These are phyloP conservation scores for Leishmania braziliensis DNA, from an alignment of 208 protist species.

Conservation along the genomic window DNA sequence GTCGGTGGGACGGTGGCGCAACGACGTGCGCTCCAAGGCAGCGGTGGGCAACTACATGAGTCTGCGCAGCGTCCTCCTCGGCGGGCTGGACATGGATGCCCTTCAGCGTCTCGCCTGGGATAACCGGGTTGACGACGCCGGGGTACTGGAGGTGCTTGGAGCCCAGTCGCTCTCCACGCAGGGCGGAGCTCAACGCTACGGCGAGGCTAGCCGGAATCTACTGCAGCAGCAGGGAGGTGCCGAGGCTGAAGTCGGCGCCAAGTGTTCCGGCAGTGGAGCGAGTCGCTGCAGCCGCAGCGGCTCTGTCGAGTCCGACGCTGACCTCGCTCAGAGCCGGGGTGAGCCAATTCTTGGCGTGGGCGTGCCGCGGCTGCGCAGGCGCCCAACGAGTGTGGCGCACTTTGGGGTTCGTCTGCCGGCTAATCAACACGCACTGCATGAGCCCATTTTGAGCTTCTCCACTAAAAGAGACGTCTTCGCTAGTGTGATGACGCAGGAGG, in stretches of 20 bases:
- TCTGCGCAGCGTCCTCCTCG: slow-evolving; percentile 64
- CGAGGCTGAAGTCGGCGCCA: not conserved
- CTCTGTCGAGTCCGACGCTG: not conserved
- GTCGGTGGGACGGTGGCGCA: slow-evolving; percentile 70
- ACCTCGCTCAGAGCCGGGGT: not conserved
- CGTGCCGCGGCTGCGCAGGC: slow-evolving; percentile 30
- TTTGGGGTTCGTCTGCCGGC: slow-evolving; percentile 34
- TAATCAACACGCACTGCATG: slow-evolving; percentile 4
- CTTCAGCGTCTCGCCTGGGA: slow-evolving; percentile 56
- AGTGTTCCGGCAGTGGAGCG: not conserved
- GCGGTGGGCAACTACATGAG: slow-evolving; percentile 81
- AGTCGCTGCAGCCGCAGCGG: not conserved
- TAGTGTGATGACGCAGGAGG: slow-evolving; percentile 34
- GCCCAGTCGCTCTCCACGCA: slow-evolving; percentile 39
- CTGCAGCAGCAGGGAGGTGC: slow-evolving; percentile 9
- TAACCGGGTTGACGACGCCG: slow-evolving; percentile 49
- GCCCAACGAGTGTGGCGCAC: slow-evolving; percentile 21
- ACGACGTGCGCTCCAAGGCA: slow-evolving; percentile 71
- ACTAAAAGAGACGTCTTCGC: slow-evolving; percentile 39
- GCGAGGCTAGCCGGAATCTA: slow-evolving; percentile 28
- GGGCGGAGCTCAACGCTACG: slow-evolving; percentile 40
- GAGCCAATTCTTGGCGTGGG: not conserved
- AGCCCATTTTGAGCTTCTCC: slow-evolving; percentile 31
- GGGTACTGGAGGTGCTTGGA: slow-evolving; percentile 50
- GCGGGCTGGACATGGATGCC: slow-evolving; percentile 43